phyloP scores from a whole-genome alignment of 768 basidiomycete species.

The Tulasnella sp. region DNA sequence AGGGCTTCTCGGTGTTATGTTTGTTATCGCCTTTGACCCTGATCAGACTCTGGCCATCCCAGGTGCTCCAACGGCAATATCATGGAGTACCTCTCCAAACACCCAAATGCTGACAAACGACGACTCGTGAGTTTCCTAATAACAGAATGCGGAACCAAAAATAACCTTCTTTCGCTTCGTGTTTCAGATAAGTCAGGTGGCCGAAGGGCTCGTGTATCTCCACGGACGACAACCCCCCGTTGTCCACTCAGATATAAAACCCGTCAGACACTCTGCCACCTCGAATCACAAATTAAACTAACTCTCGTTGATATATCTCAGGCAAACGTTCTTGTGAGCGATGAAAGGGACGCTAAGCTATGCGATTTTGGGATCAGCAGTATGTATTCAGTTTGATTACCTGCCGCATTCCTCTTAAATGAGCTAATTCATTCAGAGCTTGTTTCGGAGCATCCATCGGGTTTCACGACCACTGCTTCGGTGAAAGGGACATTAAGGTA shows the following conservation, averaged over 20 bases:
- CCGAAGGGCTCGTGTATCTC: slow-evolving; percentile 28
- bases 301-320: not conserved
- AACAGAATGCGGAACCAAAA: too few relatives aligned
- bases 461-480: not conserved
- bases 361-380: slow-evolving; percentile 23
- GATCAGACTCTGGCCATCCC: too few relatives aligned
- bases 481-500: slow-evolving; percentile 1
- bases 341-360: slow-evolving; percentile 9
- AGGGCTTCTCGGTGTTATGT: not conserved
- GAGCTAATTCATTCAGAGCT: not conserved
- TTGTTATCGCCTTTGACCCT: not conserved
- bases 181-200: slow-evolving; percentile 24
- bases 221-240: slow-evolving; percentile 26
- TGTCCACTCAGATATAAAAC: slow-evolving; percentile 30
- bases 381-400: not conserved
- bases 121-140: not conserved
- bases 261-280: slow-evolving; percentile 18
- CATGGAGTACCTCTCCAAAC: not conserved
- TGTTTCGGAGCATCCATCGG: not conserved
- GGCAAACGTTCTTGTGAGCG: slow-evolving; percentile 17
- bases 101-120: not conserved
- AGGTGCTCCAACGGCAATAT: slow-evolving; percentile 14
- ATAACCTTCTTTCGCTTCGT: too few relatives aligned
- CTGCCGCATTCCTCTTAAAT: too few relatives aligned
- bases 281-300: not conserved